Evolutionary conservation across 768 basidiomycete genomes (phyloP).

Genomic region (Pleurotus platypus): DNA sequence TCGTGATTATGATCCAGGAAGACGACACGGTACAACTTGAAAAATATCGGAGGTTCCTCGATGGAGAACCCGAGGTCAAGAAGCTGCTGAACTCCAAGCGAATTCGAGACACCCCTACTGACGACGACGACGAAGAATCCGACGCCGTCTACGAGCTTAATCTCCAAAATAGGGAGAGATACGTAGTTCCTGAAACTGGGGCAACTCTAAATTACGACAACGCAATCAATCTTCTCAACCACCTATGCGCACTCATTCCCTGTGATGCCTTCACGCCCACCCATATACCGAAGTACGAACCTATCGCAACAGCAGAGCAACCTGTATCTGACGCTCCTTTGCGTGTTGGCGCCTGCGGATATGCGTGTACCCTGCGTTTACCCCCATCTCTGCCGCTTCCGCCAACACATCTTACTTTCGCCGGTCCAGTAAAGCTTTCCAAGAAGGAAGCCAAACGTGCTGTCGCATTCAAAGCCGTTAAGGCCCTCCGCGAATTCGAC

Average conservation of each 20-base stretch:
- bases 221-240: conserved; percentile 64
- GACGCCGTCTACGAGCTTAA: conserved; percentile 47
- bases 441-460: conserved; percentile 84
- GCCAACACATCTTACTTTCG: conserved; percentile 46
- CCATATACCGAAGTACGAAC: conserved; percentile 52
- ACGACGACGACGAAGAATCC: conserved; percentile 38
- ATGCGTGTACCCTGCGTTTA: conserved; percentile 52
- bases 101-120: conserved; percentile 26
- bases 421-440: conserved; percentile 56
- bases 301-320: neutral
- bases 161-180: conserved; percentile 66
- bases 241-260: conserved; percentile 77
- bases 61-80: conserved; percentile 63
- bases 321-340: neutral
- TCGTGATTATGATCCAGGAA: conserved; percentile 76
- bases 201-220: conserved; percentile 80
- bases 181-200: conserved; percentile 65
- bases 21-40: conserved; percentile 50
- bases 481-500: conserved; percentile 60
- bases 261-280: conserved; percentile 64
- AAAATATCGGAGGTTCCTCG: conserved; percentile 55
- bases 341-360: conserved; percentile 41
- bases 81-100: conserved; percentile 52
- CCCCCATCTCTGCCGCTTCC: conserved; percentile 66
- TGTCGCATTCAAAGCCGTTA: conserved; percentile 77